phyloP scores from a whole-genome alignment of 2,329 filamentous ascomycete genomes.

The Endothia cerciana region DNA sequence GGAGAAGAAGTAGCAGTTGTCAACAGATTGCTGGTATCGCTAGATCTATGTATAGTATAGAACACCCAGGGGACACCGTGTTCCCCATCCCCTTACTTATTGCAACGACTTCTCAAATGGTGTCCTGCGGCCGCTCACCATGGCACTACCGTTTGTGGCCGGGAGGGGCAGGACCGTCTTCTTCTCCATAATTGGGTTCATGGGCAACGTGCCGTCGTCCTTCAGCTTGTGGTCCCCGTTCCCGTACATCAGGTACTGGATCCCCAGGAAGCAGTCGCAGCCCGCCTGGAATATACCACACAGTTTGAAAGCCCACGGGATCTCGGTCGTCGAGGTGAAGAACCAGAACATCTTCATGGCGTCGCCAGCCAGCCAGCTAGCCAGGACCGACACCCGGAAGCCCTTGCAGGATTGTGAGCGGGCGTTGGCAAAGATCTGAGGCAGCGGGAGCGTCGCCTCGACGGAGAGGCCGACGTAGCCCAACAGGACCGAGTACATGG shows the following conservation, averaged over 20 bases:
- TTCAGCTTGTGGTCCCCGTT: conserved; percentile 49
- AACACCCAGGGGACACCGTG: background rate
- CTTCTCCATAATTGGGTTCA: conserved; percentile 11
- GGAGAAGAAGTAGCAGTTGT: background rate
- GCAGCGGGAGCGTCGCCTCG: conserved; percentile 80
- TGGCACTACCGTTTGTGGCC: conserved; percentile 23
- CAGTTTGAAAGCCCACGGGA: conserved; percentile 79
- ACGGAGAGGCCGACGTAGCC: conserved; percentile 78
- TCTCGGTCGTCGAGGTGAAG: conserved; percentile 69
- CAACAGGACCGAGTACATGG: conserved; percentile 67
- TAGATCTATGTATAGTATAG: conserved; percentile 15
- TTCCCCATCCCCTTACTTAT: background rate
- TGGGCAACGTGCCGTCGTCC: conserved; percentile 28
- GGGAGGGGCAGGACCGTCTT: conserved; percentile 30
- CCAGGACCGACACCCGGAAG: conserved; percentile 75
- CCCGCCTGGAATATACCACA: conserved; percentile 80
- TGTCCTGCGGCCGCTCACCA: conserved; percentile 29
- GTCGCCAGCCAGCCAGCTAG: conserved; percentile 79
- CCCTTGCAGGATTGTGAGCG: conserved; percentile 73
- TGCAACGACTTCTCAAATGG: conserved; percentile 28
- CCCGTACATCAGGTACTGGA: conserved; percentile 75
- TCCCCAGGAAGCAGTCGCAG: conserved; percentile 74
- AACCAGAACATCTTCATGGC: conserved; percentile 89
- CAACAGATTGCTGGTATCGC: conserved; percentile 3
- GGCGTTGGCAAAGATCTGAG: conserved; percentile 75